Conservation (phyloP, 371 early-diverging fungal genomes). For the Syncephalastrum sp. region DNA sequence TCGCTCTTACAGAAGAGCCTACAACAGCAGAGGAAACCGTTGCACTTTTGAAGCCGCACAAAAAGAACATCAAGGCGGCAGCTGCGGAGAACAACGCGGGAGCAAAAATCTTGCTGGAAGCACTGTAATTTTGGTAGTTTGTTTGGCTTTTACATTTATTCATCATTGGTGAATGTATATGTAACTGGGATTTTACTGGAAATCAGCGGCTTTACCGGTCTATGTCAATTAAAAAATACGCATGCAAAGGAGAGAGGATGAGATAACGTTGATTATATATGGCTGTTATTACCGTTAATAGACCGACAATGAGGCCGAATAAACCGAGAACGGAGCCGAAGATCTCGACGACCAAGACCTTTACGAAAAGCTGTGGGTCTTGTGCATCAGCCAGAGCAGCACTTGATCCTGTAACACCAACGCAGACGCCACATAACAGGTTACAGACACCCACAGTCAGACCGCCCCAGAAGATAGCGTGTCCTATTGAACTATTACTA, state of each 20-base stretch:
- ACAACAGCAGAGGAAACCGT: slow-evolving; percentile 42
- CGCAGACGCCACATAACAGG: slow-evolving; percentile 90
- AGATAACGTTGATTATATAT: slow-evolving; percentile 1
- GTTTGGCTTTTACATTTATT: too few relatives aligned
- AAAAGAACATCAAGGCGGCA: slow-evolving; percentile 36
- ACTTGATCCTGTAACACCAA: slow-evolving; percentile 93
- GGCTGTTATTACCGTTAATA: slow-evolving; percentile 55
- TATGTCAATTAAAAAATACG: slow-evolving; percentile 20
- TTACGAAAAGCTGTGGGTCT: slow-evolving; percentile 93
- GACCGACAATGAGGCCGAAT: slow-evolving; percentile 91
- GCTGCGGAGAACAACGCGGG: slow-evolving; percentile 34
- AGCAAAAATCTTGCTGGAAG: slow-evolving; percentile 36
- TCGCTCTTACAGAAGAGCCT: slow-evolving; percentile 62
- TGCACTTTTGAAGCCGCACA: slow-evolving; percentile 36
- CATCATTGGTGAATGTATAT: too few relatives aligned
- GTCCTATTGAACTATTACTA: slow-evolving; percentile 51
- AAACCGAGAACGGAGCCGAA: slow-evolving; percentile 95
- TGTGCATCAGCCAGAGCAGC: slow-evolving; percentile 97
- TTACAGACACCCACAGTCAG: slow-evolving; percentile 94
- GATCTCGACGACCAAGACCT: slow-evolving; percentile 95
- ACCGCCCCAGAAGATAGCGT: slow-evolving; percentile 96
- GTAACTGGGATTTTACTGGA: slow-evolving; percentile 22
- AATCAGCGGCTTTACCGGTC: slow-evolving; percentile 59
- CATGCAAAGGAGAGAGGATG: neutral
- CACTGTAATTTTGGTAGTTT: slow-evolving; percentile 10